A percentile compares a stretch with the other conserved stretches of the same genome.
phyloP scores from a whole-genome alignment of 495 filamentous ascomycete species.

The Cairneyella variabilis region DNA sequence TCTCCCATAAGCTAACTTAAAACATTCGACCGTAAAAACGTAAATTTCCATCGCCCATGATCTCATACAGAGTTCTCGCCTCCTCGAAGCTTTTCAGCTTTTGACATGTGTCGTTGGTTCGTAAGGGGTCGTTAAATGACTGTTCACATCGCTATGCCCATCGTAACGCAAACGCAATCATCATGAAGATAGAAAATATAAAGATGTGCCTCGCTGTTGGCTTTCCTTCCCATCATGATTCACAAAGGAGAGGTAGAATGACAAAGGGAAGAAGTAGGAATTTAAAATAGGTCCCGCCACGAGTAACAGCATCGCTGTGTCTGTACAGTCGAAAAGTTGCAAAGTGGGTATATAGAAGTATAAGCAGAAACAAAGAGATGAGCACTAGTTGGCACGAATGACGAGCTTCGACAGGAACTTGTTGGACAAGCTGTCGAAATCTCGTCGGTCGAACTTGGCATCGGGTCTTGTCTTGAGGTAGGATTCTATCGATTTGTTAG shows the following conservation, averaged over 20 bases:
- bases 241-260: slow-evolving; percentile 14
- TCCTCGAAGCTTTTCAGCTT: too few species aligned
- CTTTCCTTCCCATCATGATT: slow-evolving; percentile 6
- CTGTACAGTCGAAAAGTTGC: slow-evolving; percentile 27
- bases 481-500: slow-evolving; percentile 37
- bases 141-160: slow-evolving; percentile 24
- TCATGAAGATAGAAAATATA: slow-evolving; percentile 3
- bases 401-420: slow-evolving; percentile 92
- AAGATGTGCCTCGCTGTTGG: slow-evolving; percentile 19
- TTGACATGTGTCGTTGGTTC: too few species aligned
- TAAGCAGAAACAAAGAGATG: slow-evolving; percentile 13
- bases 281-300: too few species aligned
- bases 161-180: slow-evolving; percentile 10
- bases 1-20: slow-evolving; percentile 18
- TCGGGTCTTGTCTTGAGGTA: slow-evolving; percentile 52
- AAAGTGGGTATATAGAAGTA: slow-evolving; percentile 29
- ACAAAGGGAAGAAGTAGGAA: slow-evolving; percentile 23
- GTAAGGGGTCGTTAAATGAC: slow-evolving; percentile 24
- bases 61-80: slow-evolving; percentile 16
- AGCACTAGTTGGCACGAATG: slow-evolving; percentile 76
- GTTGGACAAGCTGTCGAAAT: slow-evolving; percentile 92
- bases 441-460: slow-evolving; percentile 76
- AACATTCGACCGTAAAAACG: slow-evolving; percentile 24
- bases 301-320: slow-evolving; percentile 20
- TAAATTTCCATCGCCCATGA: too few species aligned